These are phyloP conservation scores for Coprinopsis sp. DNA, from an alignment of 768 basidiomycete genomes.

Conservation along the genomic window DNA sequence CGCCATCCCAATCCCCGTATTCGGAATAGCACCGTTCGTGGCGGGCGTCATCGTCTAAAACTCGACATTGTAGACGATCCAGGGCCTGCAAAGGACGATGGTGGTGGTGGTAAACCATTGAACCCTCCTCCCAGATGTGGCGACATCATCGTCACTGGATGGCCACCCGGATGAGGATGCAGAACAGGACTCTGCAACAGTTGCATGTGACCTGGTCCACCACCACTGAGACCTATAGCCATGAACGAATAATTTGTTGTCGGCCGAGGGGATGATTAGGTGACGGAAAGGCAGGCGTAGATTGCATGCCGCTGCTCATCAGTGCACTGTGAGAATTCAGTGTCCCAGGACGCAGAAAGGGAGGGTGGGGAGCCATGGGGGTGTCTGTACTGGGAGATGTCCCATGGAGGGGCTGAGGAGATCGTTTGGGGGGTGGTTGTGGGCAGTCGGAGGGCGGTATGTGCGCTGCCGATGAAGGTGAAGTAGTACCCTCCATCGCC, in stretches of 20 bases:
- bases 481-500: neutral
- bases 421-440: neutral
- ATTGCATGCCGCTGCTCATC: neutral
- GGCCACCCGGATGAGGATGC: too few relatives aligned
- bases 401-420: neutral
- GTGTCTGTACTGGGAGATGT: too few relatives aligned
- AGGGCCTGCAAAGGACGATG: too few relatives aligned
- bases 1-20: neutral
- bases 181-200: neutral
- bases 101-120: too few relatives aligned
- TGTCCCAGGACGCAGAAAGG: neutral
- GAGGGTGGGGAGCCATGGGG: neutral
- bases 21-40: too few relatives aligned
- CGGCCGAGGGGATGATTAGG: neutral
- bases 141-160: neutral
- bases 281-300: neutral
- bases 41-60: too few relatives aligned
- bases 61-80: neutral
- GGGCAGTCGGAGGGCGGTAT: neutral
- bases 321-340: conserved; percentile 1
- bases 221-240: neutral
- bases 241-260: neutral
- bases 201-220: neutral
- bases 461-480: neutral
- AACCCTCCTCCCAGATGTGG: too few relatives aligned